Evolutionary conservation across 2,329 filamentous ascomycete genomes (phyloP), one percentile per base, ranked within the genome.

Genomic region (Hymenotorrendiella dingleyae): DNA sequence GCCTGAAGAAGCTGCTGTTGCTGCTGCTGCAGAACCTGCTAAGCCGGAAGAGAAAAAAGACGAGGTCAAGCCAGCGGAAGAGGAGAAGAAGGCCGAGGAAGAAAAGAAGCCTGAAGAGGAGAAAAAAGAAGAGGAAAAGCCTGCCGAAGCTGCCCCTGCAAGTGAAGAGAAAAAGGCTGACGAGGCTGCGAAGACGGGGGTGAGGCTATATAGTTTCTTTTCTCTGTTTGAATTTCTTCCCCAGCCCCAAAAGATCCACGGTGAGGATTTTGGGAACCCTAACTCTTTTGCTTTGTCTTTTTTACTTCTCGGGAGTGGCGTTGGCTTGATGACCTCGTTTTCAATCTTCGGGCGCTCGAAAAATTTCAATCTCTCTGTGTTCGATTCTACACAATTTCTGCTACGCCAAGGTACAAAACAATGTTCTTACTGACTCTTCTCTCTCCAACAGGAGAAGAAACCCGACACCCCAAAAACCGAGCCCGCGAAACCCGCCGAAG

Each of bases 91-190:
- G 28, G n/a, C 20, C 33, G 24, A 36, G 27, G 28, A 22, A 19
- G 29, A 30, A 30, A 33, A 26, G 8, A 42, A 39, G 7, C 11
- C 16, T 7, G 12, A 14, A 20, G 38, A 40, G 2, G 22, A 38
- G 32, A 22, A 43, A n/a, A 39, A 26, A 16, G 23, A 42, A 8
- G 14, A 16, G 42, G 22, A 34, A 17, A 17, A 16, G n/a, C 14
- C 4, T 33, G 39, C 24, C 22, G 35, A 38, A 27, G 28, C 7
- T 9, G 29, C 8, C 11, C 6, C 29, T 9, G 11, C 27, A 23
- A 33, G 24, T 12, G 45, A 36, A 19, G 34, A 36, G 29, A 37
- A 42, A 26, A 36, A 43, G 14, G 32, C 32, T 6, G 42, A n/a
- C 1, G 36, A 40, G 32, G 19, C 5, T 12, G 30, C 24, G 11